A percentile compares a stretch with the other conserved stretches of the same genome.
Conservation (phyloP, 2,329 filamentous ascomycete genomes). For the Epichloe sylvatica region DNA sequence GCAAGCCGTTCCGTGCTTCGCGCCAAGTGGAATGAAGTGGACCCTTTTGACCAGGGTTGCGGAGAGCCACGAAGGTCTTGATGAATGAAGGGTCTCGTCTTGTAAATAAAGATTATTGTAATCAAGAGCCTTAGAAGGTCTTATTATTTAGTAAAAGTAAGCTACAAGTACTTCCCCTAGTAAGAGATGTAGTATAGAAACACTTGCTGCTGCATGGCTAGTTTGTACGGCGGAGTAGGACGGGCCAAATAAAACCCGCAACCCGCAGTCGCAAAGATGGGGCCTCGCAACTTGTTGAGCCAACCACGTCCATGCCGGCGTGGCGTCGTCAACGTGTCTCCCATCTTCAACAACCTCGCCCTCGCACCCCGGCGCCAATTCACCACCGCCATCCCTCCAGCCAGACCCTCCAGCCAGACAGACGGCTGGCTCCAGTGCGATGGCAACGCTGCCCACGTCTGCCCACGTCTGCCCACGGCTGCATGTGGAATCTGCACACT, state of each 20-base stretch:
- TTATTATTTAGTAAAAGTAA: too few relatives aligned
- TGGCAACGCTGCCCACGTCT: background rate
- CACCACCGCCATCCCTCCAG: background rate
- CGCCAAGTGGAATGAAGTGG: background rate
- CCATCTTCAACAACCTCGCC: slow-evolving; percentile 1
- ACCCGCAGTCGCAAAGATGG: background rate
- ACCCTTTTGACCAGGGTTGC: too few relatives aligned
- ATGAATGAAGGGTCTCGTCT: too few relatives aligned
- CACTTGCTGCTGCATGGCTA: too few relatives aligned
- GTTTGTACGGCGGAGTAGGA: background rate
- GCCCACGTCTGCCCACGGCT: background rate
- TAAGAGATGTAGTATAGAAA: too few relatives aligned
- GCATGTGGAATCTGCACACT: background rate
- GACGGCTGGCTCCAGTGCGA: background rate
- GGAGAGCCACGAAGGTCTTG: too few relatives aligned
- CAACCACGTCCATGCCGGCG: background rate
- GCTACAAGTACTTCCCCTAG: too few relatives aligned
- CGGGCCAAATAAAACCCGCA: background rate
- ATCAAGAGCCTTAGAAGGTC: too few relatives aligned
- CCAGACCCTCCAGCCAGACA: background rate
- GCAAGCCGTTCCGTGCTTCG: too few relatives aligned
- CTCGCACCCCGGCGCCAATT: background rate
- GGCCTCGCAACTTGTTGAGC: background rate
- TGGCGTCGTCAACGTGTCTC: background rate
- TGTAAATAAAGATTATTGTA: too few relatives aligned